These are phyloP conservation scores for Kodamaea sagamina DNA, from an alignment of 805 yeast species.

Conservation along the genomic window DNA sequence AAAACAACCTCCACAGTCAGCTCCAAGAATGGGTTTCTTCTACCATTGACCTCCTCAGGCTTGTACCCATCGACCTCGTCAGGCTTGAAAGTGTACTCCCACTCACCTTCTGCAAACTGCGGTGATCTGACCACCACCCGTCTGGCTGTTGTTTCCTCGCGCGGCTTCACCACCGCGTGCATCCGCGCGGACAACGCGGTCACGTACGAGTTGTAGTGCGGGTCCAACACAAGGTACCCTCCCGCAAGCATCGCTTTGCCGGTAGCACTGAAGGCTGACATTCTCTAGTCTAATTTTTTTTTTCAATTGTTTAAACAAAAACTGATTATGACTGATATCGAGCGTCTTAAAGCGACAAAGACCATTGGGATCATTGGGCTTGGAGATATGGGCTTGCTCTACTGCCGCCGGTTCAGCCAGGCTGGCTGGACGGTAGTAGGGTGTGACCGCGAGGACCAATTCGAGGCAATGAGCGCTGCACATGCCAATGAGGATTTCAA, in stretches of 20 bases:
- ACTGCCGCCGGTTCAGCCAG: slow-evolving; percentile 72
- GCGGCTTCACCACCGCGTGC: slow-evolving; percentile 61
- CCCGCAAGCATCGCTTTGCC: slow-evolving; percentile 95
- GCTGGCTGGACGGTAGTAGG: slow-evolving; percentile 92
- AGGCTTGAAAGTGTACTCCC: slow-evolving; percentile 53
- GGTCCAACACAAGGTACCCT: slow-evolving; percentile 88
- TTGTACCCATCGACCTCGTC: slow-evolving; percentile 26
- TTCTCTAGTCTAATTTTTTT: no score
- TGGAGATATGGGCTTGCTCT: slow-evolving; percentile 94
- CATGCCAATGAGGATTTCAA: slow-evolving; percentile 49
- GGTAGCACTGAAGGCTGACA: slow-evolving; percentile 80
- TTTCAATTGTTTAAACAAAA: neutral
- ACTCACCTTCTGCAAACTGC: slow-evolving; percentile 69
- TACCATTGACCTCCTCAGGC: slow-evolving; percentile 33
- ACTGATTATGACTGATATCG: neutral
- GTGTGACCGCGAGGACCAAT: slow-evolving; percentile 76
- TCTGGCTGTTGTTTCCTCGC: slow-evolving; percentile 2
- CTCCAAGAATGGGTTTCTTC: slow-evolving; percentile 72
- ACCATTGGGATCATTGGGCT: slow-evolving; percentile 89
- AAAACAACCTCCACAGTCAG: slow-evolving; percentile 59
- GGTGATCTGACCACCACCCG: slow-evolving; percentile 62
- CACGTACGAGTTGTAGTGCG: slow-evolving; percentile 71
- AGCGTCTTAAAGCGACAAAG: slow-evolving; percentile 29
- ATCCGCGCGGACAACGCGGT: slow-evolving; percentile 88
- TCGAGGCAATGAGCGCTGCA: slow-evolving; percentile 44